Evolutionary conservation across 495 filamentous ascomycete genomes (phyloP), one percentile per base, ranked within the genome.

Genomic region (Aspergillus sclerotioniger): DNA sequence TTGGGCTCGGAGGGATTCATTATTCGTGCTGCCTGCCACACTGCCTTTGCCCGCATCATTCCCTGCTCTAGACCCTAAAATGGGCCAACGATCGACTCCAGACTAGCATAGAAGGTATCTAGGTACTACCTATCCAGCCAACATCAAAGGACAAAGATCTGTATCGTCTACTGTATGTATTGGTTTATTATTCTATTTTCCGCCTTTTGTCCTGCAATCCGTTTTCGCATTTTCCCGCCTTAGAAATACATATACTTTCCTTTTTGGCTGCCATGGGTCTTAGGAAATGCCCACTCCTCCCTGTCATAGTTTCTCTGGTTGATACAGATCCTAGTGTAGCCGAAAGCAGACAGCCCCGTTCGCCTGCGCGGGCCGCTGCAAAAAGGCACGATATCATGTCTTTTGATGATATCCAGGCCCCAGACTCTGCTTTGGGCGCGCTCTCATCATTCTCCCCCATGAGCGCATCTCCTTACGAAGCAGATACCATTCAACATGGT

Each of bases 281-380:
- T 37, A 43, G n/a, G 10, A 41, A 1, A 3, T n/a, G 8, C 37
- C 9, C 3, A 41, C 8, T n/a, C 37, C 37, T 41, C n/a, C 10
- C 39, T 47, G 25, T 35, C 21, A 16, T 56, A 5, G 21, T n/a
- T 49, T 19, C 55, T 20, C 28, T 31, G 12, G 13, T 17, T 16
- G 17, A 16, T 31, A 12, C 20, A 44, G 13, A 29, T 29, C 20
- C 35, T 35, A 35, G 32, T 45, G 35, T 19, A 33, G 19, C 25
- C 5, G 47, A 15, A 20, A 16, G 9, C 35, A 43, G 41, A 19
- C 44, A 51, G 54, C 47, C 46, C 54, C 43, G 45, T 51, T 29
- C 47, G 35, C 48, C 47, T 51, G 37, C 25, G 55, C 48, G 55
- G 55, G 55, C 54, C 49, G 48, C 21, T 56, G 32, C n/a, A 28